Evolutionary conservation across 2,329 filamentous ascomycete genomes (phyloP), one percentile per base, ranked within the genome.

Genomic region (Talaromyces amestolkiae): DNA sequence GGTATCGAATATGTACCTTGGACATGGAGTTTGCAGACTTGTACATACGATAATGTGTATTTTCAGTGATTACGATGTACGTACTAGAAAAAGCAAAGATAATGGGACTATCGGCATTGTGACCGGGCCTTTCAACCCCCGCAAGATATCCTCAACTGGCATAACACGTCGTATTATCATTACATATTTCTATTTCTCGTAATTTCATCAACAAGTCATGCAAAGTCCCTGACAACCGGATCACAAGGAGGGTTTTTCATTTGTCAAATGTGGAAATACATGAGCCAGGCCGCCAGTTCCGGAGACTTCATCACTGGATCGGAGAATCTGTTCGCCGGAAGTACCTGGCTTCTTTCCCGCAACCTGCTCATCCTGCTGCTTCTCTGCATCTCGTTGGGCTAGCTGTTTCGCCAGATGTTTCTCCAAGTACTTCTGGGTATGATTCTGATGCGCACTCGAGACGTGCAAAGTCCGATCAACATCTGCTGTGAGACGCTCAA

Each of bases 401-500:
- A 54, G 22, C 11, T 49, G 19, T 51, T 35, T 53, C 19, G 41
- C 31, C 54, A 66, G 58, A 22, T 70, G 60, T 58, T 43, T 33
- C 13, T 72, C 71, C n/a, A 79, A 64, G 41, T 75, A 70, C 53
- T 73, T 69, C 19, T 74, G 72, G 11, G 80, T 73, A 37, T 75
- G 78, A 61, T 81, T 74, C 58, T 81, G 70, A 69, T 85, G 81
- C 62, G 77, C 75, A 67, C 78, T 78, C 6, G 83, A 82, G 22
- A 84, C 64, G 61, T 79, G 79, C 47, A 89, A 72, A 7, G 83
- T 85, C 71, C 83, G 77, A 62, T 88, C 86, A 51, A 89, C 80
- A 61, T 87, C 85, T 65, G 79, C 80, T 0, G 86, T 86, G 35
- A 89, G 76, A 68, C 85, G 84, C 13, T 84, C 82, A 10, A 88